A percentile compares a stretch with the other conserved stretches of the same genome.
These are phyloP conservation scores for Tuber indicum DNA, from an alignment of 495 filamentous ascomycete genomes.

Conservation along the genomic window DNA sequence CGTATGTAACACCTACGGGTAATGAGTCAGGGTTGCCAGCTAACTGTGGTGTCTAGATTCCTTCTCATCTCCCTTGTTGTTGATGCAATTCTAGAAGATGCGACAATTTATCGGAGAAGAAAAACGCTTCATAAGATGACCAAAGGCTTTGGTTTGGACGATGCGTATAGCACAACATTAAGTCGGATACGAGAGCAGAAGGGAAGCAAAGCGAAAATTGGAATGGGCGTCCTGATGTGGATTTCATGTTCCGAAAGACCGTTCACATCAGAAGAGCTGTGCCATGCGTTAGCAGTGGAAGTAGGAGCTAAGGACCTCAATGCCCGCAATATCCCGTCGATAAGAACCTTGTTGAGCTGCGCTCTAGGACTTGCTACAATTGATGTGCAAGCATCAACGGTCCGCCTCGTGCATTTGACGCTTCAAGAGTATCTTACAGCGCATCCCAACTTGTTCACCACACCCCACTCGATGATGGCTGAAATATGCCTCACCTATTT, in stretches of 20 bases:
- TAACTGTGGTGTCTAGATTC: neutral
- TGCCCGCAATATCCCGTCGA: neutral
- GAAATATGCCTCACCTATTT: neutral
- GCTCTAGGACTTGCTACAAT: neutral
- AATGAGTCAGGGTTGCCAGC: neutral
- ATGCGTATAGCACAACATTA: neutral
- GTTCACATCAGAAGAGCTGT: neutral
- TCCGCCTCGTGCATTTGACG: neutral
- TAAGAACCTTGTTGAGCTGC: neutral
- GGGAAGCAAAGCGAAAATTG: neutral
- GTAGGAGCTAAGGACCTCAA: neutral
- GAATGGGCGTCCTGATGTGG: neutral
- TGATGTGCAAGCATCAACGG: neutral
- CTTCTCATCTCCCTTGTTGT: neutral
- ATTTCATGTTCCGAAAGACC: neutral
- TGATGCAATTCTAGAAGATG: neutral
- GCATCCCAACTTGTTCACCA: neutral
- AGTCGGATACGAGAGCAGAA: neutral
- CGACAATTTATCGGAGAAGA: neutral
- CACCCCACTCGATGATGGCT: neutral
- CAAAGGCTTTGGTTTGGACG: neutral
- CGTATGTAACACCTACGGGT: neutral
- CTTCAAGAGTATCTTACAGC: neutral
- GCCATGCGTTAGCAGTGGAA: neutral
- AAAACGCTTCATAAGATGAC: neutral